Evolutionary conservation across 352 stramenopile genomes (phyloP), one percentile per base, ranked within the genome.

Genomic region (Lagenidium giganteum): DNA sequence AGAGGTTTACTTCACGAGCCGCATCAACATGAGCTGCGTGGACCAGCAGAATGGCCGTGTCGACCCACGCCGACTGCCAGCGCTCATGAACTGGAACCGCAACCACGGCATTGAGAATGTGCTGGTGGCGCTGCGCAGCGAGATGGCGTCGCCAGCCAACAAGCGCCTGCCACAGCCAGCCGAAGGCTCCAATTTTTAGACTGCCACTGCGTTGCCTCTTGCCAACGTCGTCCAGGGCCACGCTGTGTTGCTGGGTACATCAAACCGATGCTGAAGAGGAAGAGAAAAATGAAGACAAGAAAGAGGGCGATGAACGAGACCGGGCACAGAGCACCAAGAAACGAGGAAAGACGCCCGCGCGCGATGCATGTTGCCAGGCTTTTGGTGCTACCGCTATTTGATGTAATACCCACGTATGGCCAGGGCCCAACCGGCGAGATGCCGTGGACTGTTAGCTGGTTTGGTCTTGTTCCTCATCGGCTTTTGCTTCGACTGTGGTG

Each of bases 21-120:
- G 93, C 61, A 97, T 99, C 69, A 98, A 98, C 73, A 97, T 99
- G 83, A 89, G 61, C 44, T 98, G 91, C 63, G 95, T 99, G 51
- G 92, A 98, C 61, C 75, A 81, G 22, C 68, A 86, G 42, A 86
- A 55, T 31, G 88, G 88, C 5, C 73, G 82, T 37, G 81, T 97
- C 34, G 69, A 93, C 35, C 65, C 74, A 35, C 69, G 83, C 69
- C 69, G 73, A 68, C 64, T 93, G 39, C 44, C 59, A 17, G 66
- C 63, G 23, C 70, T 93, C 40, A 70, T 68, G 31, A 87, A 64
- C 44, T 93, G 82, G 82, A 86, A 92, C 64, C 84, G 88, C 50
- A 91, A 83, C 59, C 83, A 83, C 50, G 84, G 80, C 58, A 96
- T 97, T 33, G 87, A 97, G 60, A 77, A 86, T 42, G 86, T 96